These are phyloP conservation scores for Verruconis gallopava DNA, from an alignment of 2,329 filamentous ascomycete genomes.

Conservation along the genomic window DNA sequence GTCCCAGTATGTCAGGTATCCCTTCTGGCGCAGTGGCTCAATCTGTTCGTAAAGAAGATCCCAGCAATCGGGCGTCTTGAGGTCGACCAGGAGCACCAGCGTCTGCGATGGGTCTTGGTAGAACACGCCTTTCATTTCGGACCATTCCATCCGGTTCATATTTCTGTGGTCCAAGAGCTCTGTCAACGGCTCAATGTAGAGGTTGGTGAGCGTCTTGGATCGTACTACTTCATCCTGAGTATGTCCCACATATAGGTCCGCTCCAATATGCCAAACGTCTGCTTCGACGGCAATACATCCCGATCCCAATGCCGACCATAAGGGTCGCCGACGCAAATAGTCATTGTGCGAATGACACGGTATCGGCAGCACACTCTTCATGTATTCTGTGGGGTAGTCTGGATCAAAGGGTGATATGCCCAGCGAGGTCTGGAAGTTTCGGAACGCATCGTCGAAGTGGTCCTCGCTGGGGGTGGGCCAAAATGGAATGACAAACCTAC, in stretches of 20 bases:
- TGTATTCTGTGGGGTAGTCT: neutral
- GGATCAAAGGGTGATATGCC: neutral
- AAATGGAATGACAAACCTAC: neutral
- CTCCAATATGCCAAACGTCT: constrained; percentile 38
- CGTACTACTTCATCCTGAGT: constrained; percentile 32
- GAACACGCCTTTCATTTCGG: constrained; percentile 31
- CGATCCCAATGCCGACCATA: constrained; percentile 41
- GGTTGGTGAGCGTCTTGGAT: constrained; percentile 33
- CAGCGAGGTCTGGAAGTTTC: neutral
- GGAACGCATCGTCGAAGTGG: neutral
- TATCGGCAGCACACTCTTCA: constrained; percentile 28
- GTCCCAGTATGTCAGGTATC: constrained; percentile 36
- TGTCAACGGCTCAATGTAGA: constrained; percentile 42
- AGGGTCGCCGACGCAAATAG: constrained; percentile 42
- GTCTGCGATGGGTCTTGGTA: constrained; percentile 35
- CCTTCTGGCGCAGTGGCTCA: constrained; percentile 32
- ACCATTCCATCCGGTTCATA: constrained; percentile 22
- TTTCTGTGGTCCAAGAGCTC: constrained; percentile 38
- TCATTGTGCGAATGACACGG: constrained; percentile 46
- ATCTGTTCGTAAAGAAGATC: constrained; percentile 28
- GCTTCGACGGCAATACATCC: constrained; percentile 45
- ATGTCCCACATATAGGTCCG: constrained; percentile 43
- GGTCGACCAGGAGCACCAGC: constrained; percentile 41
- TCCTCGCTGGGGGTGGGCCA: neutral
- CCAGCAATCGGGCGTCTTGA: constrained; percentile 27